Base-by-base conservation (phyloP, 2,329 filamentous ascomycete species). In the Dactylellina sp. region DNA sequence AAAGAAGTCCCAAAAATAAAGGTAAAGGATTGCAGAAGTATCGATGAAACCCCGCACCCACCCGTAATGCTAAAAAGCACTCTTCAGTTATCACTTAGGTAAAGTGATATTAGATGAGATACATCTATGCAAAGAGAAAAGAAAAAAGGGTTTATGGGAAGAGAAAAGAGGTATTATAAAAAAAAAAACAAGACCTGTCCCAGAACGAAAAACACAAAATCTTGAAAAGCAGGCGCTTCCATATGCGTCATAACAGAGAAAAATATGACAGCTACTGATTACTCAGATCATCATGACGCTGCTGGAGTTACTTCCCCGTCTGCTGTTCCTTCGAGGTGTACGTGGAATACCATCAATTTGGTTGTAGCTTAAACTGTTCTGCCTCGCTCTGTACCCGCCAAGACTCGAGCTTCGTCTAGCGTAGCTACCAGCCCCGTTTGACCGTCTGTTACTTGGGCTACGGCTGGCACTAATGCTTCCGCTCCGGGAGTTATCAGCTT, bases 261-360 rank as follows among this genome's bases (percentile, higher is more conserved):
- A 35, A 65, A 65, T 28, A 22, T 37, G 12, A 46, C 35, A 20
- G 12, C 16, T 11, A 28, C 7, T 14, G 49, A n/a, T 14, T 28
- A 1, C 44, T 74, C 62, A 74, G 28, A 74, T 55, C 61, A 74
- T 65, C 70, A 66, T 66, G 39, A 74, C 61, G 24, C 42, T 66
- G 22, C 70, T 74, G 9, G 70, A 74, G 12, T 74, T 61, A 40
- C 70, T 74, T 40, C 70, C 70, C 32, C 70, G 57, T n/a, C 64
- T 46, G 56, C 70, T 66, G 24, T 66, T 74, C 32, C 61, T 53
- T 46, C 60, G 47, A 2, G 59, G 60, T 11, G 53, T 47, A 22
- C 42, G 49, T 16, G 70, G 70, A 42, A 74, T 47, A 39, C 70
- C 70, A 22, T 74, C 70, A 16, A 74, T 74, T 39, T 74, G 70